Conservation (phyloP, 2,329 filamentous ascomycete genomes). For the Neobulgaria alba region DNA sequence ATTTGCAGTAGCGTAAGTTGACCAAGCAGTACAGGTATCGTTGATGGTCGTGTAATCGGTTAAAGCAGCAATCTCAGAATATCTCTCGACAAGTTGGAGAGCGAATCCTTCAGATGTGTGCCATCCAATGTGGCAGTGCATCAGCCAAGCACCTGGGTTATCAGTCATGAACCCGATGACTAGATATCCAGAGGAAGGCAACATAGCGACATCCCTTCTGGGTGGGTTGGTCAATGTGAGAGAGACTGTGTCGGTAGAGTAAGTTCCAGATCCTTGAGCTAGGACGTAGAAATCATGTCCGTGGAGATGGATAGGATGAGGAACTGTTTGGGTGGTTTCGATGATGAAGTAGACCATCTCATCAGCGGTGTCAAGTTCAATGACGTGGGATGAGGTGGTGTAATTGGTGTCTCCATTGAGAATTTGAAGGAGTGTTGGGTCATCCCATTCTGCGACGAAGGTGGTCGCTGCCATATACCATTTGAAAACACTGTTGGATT, state of each 20-base stretch:
- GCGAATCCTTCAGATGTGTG: conserved; percentile 45
- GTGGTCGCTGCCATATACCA: conserved; percentile 41
- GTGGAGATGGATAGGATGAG: conserved; percentile 37
- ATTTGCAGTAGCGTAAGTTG: conserved; percentile 18
- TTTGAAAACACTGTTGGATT: conserved; percentile 31
- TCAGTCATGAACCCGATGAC: conserved; percentile 23
- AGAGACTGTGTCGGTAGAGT: conserved; percentile 21
- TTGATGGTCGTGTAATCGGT: conserved; percentile 22
- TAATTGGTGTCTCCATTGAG: conserved; percentile 21
- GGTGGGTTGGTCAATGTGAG: conserved; percentile 34
- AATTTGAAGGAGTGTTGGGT: conserved; percentile 36
- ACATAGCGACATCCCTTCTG: conserved; percentile 42
- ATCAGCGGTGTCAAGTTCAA: conserved; percentile 20
- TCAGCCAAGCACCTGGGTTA: conserved; percentile 25
- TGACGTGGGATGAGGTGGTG: conserved; percentile 15
- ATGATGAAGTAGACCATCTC: conserved; percentile 28
- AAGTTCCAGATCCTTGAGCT: conserved; percentile 36
- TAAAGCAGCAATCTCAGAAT: conserved; percentile 10
- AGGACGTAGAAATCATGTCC: conserved; percentile 41
- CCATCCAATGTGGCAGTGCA: conserved; percentile 36
- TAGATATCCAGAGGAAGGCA: conserved; percentile 26
- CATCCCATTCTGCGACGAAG: conserved; percentile 38
- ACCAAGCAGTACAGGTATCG: conserved; percentile 20
- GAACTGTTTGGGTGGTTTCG: conserved; percentile 14
- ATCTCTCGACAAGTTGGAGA: conserved; percentile 38